These are phyloP conservation scores for Apiospora marii DNA, from an alignment of 2,329 filamentous ascomycete genomes.

Conservation along the genomic window DNA sequence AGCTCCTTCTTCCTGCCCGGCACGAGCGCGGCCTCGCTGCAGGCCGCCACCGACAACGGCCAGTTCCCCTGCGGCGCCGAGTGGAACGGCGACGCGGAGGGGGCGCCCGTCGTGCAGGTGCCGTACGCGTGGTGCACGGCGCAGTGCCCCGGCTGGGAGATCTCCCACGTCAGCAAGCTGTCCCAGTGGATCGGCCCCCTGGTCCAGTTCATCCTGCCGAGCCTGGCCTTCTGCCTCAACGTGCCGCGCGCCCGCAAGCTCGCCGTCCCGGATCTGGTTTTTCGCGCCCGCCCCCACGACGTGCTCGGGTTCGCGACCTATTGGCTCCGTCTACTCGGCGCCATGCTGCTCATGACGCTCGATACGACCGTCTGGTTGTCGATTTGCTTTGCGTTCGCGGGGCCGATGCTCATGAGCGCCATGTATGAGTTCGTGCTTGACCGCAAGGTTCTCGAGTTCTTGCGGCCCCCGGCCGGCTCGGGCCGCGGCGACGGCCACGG, in stretches of 20 bases:
- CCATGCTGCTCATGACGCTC: conserved; percentile 34
- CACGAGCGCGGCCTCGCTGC: conserved; percentile 32
- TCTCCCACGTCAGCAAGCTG: conserved; percentile 37
- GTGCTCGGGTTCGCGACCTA: conserved; percentile 40
- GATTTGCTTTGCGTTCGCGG: conserved; percentile 42
- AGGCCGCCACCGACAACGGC: conserved; percentile 29
- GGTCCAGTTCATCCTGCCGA: conserved; percentile 46
- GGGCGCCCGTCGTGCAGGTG: conserved; percentile 37
- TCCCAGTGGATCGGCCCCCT: conserved; percentile 45
- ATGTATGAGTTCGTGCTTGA: conserved; percentile 43
- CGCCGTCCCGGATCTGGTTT: conserved; percentile 48
- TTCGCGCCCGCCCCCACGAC: conserved; percentile 70
- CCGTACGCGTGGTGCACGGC: conserved; percentile 41
- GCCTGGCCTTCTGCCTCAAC: conserved; percentile 45
- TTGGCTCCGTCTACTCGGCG: conserved; percentile 38
- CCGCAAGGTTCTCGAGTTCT: conserved; percentile 40
- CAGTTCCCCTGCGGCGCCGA: conserved; percentile 40
- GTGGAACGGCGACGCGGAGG: conserved; percentile 34
- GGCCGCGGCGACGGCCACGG: no score
- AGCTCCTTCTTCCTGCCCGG: conserved; percentile 36
- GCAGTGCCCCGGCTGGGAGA: conserved; percentile 41
- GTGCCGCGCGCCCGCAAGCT: conserved; percentile 44
- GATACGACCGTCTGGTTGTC: conserved; percentile 40
- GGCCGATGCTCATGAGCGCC: conserved; percentile 40
- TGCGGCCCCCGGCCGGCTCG: conserved; percentile 31